phyloP scores from a whole-genome alignment of 139 green algal species.

The Raphidocelis subcapitata region DNA sequence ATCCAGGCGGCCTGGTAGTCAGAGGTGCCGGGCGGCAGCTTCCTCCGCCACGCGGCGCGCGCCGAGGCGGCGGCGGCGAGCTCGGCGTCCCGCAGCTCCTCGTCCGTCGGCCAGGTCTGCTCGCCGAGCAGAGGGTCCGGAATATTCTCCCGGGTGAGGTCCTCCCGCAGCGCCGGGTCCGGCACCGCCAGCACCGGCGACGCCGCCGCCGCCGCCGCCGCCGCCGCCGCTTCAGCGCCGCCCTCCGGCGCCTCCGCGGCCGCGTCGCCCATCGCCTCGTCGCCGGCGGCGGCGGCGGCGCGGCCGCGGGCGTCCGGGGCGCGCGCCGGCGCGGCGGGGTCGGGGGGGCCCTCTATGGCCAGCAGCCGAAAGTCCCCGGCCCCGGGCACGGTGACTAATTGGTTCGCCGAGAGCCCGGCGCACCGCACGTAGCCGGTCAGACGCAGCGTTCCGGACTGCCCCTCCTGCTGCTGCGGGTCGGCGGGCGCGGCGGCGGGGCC shows the following conservation, averaged over 20 bases:
- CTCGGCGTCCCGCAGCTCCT: conserved; percentile 64
- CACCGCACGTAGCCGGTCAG: conserved; percentile 71
- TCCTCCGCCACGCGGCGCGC: conserved; percentile 32
- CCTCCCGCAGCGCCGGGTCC: conserved; percentile 51
- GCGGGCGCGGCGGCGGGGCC: neutral
- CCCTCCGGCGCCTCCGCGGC: too few species aligned
- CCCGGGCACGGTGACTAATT: conserved; percentile 73
- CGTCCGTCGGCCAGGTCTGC: conserved; percentile 94
- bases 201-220: neutral
- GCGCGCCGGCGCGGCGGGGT: conserved; percentile 23
- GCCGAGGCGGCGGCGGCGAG: conserved; percentile 9
- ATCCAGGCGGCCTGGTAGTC: conserved; percentile 96
- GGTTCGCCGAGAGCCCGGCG: conserved; percentile 68
- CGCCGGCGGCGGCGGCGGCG: too few species aligned
- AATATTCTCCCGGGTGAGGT: conserved; percentile 67
- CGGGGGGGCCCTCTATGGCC: conserved; percentile 46
- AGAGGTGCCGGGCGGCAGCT: conserved; percentile 71
- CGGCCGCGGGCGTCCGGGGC: neutral
- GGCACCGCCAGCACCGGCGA: conserved; percentile 42
- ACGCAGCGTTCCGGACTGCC: conserved; percentile 36
- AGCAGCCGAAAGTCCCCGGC: conserved; percentile 80
- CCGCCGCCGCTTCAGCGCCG: conserved; percentile 27
- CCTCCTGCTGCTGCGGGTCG: neutral
- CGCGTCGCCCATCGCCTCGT: neutral
- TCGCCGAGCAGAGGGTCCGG: conserved; percentile 57